Base-by-base conservation (phyloP, 73 alveolate species). In the Uronychia setigera region DNA sequence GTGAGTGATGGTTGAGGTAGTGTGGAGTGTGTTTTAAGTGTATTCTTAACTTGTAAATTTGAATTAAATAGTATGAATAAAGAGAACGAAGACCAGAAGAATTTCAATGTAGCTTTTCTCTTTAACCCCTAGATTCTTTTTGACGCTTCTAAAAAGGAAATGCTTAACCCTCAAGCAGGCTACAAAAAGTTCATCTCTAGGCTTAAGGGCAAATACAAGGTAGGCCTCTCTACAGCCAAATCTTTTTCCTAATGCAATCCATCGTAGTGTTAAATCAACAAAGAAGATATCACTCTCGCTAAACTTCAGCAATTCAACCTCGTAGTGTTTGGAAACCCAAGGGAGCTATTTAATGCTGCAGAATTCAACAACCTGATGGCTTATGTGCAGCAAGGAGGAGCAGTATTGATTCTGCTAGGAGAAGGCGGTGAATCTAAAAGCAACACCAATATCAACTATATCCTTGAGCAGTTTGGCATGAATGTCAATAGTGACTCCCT, bases 351-450 rank as follows among this genome's bases (percentile, higher is more conserved):
- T 85, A 89, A 86, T 60, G 93, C 92, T 27, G 89, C 95, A 80
- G 99, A 98, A 92, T 86, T 98, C 78, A 92, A 94, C 11, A 97
- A 96, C 60, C 85, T 98, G 35, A 93, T 95, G 94, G 88, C 80
- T 79, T 98, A 96, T 90, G 79, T 98, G 58, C 96, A 85, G 35
- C 94, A 91, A 34, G 99, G 99, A 30, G 99, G 99, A 59, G 95
- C 95, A 89, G 88, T 96, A 28, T 79, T 98, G 81, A 81, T 97
- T 60, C 83, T 96, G 58, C 80, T 88, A 79, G 96, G 97, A 1
- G 99, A 98, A 86, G 99, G 99, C 31, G 99, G 99, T 26, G 99
- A 96, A 80, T 83, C 92, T 57, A 96, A 95, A 85, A 81, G 81
- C 78, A 87, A 92, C 81, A 97, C 99, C 80, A 98, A 98, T 82